Percentiles rank a stretch among this genome's conserved stretches.
Evolutionary conservation across 768 basidiomycete species (phyloP).

Genomic region (Holtermanniella nyarrowii): DNA sequence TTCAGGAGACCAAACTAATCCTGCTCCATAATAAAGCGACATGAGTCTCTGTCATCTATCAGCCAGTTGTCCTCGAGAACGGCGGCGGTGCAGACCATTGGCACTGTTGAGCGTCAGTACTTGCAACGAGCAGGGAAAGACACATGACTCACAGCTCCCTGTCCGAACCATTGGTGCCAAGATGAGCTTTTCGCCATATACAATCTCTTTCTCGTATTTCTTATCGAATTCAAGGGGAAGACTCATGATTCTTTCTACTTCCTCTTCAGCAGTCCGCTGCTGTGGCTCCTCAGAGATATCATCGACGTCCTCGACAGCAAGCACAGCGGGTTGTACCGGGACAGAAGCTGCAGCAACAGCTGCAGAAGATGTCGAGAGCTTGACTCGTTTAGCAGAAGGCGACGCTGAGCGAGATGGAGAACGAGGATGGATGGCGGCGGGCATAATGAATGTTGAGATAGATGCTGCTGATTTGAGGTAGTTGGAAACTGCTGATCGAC

Average conservation of each 20-base stretch:
- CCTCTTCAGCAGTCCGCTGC: conserved; percentile 7
- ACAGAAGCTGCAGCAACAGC: too few species aligned
- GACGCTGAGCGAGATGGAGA: background rate
- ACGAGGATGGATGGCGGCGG: too few species aligned
- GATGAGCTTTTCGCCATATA: conserved; percentile 81
- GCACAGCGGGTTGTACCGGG: too few species aligned
- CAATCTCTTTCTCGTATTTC: conserved; percentile 32
- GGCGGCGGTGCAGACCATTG: conserved; percentile 45
- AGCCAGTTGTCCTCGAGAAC: background rate
- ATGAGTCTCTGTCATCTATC: conserved; percentile 49
- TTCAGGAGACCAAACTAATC: conserved; percentile 93
- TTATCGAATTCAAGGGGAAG: conserved; percentile 22
- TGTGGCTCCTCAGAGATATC: too few species aligned
- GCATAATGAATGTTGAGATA: background rate
- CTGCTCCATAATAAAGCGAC: conserved; percentile 84
- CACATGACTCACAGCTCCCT: conserved; percentile 48
- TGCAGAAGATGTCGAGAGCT: too few species aligned
- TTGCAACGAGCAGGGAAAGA: background rate
- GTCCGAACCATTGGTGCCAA: conserved; percentile 99
- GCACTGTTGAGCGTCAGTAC: conserved; percentile 48
- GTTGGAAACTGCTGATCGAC: too few species aligned
- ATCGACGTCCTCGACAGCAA: too few species aligned
- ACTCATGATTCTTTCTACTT: conserved; percentile 24
- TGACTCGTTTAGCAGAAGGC: background rate
- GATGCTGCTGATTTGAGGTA: too few species aligned